Conservation (phyloP, 2,329 filamentous ascomycete genomes). For the Fusarium tupiense region DNA sequence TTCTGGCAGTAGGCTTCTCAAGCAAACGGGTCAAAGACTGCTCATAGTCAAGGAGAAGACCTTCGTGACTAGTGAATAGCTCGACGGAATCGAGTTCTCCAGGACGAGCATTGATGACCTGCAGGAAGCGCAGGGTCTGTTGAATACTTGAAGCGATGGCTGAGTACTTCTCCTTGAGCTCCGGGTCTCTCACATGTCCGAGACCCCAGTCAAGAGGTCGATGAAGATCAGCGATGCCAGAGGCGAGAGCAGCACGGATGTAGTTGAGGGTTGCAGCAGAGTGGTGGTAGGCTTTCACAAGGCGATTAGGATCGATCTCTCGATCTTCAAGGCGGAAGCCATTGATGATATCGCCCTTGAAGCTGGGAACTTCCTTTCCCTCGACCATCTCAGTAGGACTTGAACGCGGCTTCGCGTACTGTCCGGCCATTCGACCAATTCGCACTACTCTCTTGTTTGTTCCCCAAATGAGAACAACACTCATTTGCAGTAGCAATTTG, state of each 20-base stretch:
- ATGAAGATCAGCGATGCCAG: conserved; percentile 93
- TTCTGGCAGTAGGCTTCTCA: conserved; percentile 64
- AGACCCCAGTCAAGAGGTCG: conserved; percentile 94
- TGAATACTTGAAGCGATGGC: conserved; percentile 86
- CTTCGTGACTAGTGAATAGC: conserved; percentile 95
- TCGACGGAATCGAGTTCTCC: conserved; percentile 91
- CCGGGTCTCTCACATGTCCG: conserved; percentile 86
- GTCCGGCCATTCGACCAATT: conserved; percentile 95
- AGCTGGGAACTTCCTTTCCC: conserved; percentile 84
- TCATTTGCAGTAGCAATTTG: conserved; percentile 97
- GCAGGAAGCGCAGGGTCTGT: conserved; percentile 93
- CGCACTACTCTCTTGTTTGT: conserved; percentile 83
- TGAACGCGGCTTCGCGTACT: conserved; percentile 95
- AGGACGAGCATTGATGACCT: conserved; percentile 87
- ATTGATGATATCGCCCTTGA: conserved; percentile 95
- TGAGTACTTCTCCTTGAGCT: conserved; percentile 86
- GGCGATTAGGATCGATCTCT: conserved; percentile 80
- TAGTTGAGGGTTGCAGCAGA: conserved; percentile 96
- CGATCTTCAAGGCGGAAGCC: conserved; percentile 82
- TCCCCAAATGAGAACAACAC: conserved; percentile 92
- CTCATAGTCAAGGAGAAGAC: conserved; percentile 93
- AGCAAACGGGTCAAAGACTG: conserved; percentile 83
- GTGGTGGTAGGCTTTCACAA: conserved; percentile 94
- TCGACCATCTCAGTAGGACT: conserved; percentile 86
- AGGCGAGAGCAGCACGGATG: conserved; percentile 82